phyloP scores from a whole-genome alignment of 257 asterid genomes.

The Rehmannia glutinosa region DNA sequence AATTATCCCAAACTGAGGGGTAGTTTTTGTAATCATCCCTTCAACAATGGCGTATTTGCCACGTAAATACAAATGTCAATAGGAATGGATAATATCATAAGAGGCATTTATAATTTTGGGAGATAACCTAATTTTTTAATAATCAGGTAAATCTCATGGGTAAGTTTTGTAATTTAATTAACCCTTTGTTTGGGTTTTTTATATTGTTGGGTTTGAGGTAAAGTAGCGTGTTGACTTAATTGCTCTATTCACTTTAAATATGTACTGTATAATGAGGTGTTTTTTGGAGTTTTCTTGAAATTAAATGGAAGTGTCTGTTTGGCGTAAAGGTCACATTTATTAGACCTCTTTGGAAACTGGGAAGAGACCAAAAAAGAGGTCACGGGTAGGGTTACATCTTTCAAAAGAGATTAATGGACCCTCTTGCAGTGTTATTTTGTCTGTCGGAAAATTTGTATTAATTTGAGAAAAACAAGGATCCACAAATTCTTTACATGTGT shows the following conservation, averaged over 20 bases:
- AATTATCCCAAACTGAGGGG: too few species aligned
- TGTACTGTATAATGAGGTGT: not conserved
- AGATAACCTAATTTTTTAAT: too few species aligned
- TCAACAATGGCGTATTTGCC: too few species aligned
- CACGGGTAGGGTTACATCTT: constrained; percentile 39
- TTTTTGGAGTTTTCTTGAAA: constrained; percentile 15
- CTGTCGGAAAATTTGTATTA: not conserved
- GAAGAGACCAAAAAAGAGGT: constrained; percentile 39
- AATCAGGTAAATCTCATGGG: too few species aligned
- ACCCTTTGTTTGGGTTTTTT: too few species aligned
- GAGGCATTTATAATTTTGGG: too few species aligned
- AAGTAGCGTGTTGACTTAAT: constrained; percentile 14
- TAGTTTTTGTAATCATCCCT: too few species aligned
- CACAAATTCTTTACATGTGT: not conserved
- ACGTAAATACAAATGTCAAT: too few species aligned
- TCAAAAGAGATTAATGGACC: constrained; percentile 14
- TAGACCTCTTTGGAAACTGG: constrained; percentile 29
- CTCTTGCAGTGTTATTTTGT: constrained; percentile 9
- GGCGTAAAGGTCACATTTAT: constrained; percentile 19
- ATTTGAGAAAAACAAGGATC: not conserved
- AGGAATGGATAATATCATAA: too few species aligned
- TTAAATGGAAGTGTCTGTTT: constrained; percentile 21
- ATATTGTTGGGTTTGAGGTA: not conserved
- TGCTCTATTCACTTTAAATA: not conserved
- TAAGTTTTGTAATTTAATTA: too few species aligned